Evolutionary conservation across 1,139 yeast species (phyloP).

Genomic region (Arxiozyma slooffiae): DNA sequence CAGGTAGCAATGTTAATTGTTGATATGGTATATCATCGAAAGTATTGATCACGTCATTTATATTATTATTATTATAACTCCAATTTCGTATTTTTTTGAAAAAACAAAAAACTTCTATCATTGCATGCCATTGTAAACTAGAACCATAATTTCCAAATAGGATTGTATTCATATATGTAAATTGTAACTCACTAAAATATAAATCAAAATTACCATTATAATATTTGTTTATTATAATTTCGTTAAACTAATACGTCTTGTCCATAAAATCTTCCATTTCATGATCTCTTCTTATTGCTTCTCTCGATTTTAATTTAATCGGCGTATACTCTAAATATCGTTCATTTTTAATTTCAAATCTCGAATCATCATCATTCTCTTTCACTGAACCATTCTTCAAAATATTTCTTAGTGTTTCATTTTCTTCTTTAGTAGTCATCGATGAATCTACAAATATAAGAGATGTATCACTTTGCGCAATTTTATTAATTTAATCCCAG

Average conservation of each 20-base stretch:
- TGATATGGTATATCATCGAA: slow-evolving; percentile 26
- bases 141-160: slow-evolving; percentile 39
- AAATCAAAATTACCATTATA: slow-evolving; percentile 17
- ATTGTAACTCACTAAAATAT: slow-evolving; percentile 36
- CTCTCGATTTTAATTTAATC: slow-evolving; percentile 32
- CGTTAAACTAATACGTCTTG: slow-evolving; percentile 36
- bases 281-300: slow-evolving; percentile 30
- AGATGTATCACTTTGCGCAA: not conserved
- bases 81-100: slow-evolving; percentile 19
- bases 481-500: slow-evolving; percentile 8
- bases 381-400: slow-evolving; percentile 19
- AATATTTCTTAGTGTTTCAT: slow-evolving; percentile 28
- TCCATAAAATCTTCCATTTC: slow-evolving; percentile 36
- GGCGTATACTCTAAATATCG: slow-evolving; percentile 30
- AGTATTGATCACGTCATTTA: slow-evolving; percentile 16
- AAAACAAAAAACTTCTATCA: slow-evolving; percentile 31
- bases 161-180: slow-evolving; percentile 32
- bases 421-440: slow-evolving; percentile 36
- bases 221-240: slow-evolving; percentile 20
- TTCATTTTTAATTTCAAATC: slow-evolving; percentile 13
- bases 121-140: slow-evolving; percentile 37
- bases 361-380: slow-evolving; percentile 13
- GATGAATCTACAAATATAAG: slow-evolving; percentile 29
- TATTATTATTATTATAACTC: slow-evolving; percentile 4
- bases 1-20: slow-evolving; percentile 33